phyloP scores from a whole-genome alignment of 768 basidiomycete species.

The Leccinum ochraceum region DNA sequence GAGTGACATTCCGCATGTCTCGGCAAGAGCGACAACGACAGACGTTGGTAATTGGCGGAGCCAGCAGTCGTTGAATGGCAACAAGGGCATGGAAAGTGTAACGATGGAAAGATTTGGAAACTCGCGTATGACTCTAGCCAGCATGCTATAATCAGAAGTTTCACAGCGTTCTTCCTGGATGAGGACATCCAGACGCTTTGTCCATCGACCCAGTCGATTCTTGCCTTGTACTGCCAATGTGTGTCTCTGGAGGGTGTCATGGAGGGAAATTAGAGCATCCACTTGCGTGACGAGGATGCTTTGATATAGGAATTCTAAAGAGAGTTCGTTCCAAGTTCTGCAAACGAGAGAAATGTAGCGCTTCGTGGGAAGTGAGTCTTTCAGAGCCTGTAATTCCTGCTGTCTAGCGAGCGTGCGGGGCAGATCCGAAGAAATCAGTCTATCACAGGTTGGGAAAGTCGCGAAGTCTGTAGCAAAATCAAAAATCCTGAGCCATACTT shows the following conservation, averaged over 20 bases:
- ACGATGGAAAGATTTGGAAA: constrained; percentile 28
- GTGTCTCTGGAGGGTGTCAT: constrained; percentile 14
- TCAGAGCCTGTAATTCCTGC: constrained; percentile 17
- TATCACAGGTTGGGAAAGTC: constrained; percentile 13
- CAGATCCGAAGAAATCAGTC: constrained; percentile 17
- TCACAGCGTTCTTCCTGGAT: constrained; percentile 30
- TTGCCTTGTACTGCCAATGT: constrained; percentile 5
- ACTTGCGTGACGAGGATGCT: constrained; percentile 25
- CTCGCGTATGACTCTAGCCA: constrained; percentile 26
- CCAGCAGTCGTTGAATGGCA: constrained; percentile 28
- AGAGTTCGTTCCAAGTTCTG: constrained; percentile 24
- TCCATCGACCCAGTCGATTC: constrained; percentile 27
- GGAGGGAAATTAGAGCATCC: constrained; percentile 16
- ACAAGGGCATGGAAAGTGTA: constrained; percentile 30
- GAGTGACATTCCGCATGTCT: constrained; percentile 29
- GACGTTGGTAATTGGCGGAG: constrained; percentile 26
- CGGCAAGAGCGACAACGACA: constrained; percentile 23
- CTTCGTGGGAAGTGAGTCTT: constrained; percentile 26
- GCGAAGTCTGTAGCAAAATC: constrained; percentile 18
- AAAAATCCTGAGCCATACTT: constrained; percentile 33
- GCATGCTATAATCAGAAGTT: constrained; percentile 21
- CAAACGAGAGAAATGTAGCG: constrained; percentile 27
- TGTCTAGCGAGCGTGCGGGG: constrained; percentile 20
- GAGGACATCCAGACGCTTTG: constrained; percentile 28
- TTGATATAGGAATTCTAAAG: constrained; percentile 25